Evolutionary conservation across 352 stramenopile genomes (phyloP), one percentile per base, ranked within the genome.

Genomic region (Globisporangium rhizosaccharum): DNA sequence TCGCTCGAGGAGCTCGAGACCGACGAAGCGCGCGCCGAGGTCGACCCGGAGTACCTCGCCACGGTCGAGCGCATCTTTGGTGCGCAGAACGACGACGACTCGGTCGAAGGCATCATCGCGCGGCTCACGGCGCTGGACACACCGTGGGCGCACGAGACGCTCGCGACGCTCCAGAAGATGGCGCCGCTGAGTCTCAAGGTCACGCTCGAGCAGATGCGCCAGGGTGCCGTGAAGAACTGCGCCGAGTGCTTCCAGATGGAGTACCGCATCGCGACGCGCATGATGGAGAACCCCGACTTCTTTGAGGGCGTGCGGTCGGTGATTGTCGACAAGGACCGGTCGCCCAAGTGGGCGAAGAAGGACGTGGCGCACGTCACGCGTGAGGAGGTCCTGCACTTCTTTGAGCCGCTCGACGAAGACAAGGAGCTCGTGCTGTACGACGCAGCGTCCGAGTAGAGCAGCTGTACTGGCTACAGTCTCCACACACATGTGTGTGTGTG

Each of bases 291-390:
- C 60, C 65, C 73, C 15, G 97, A 99, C 71, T 99, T 99, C 69
- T 98, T 97, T 61, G 96, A 99, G 68, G 97, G 97, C 14, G 94
- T 99, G 25, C 86, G 96, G 56, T 92, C 96, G 37, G 82, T 97
- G 49, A 81, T 99, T 50, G 82, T 99, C 10, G 96, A 99, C 75
- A 98, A 98, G 68, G 94, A 98, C 75, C 81, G 85, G 33, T 77
- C 85, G 51, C 96, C 97, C 11, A 94, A 90, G 66, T 99, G 97
- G 96, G 42, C 70, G 36, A 80, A 88, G 63, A 65, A 66, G 23
- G 72, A 82, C 26, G 57, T 93, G 17, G 67, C 72, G 20, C 74
- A 82, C 39, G 79, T 97, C 42, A 79, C 68, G 51, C 51, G 63
- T 1, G 76, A 88, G 28, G 70, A 89, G n/a, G 83, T 97, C 36